A percentile compares a stretch with the other conserved stretches of the same genome.
Evolutionary conservation across 2,329 filamentous ascomycete genomes (phyloP).

Genomic region (Cryoendolithus antarcticus): DNA sequence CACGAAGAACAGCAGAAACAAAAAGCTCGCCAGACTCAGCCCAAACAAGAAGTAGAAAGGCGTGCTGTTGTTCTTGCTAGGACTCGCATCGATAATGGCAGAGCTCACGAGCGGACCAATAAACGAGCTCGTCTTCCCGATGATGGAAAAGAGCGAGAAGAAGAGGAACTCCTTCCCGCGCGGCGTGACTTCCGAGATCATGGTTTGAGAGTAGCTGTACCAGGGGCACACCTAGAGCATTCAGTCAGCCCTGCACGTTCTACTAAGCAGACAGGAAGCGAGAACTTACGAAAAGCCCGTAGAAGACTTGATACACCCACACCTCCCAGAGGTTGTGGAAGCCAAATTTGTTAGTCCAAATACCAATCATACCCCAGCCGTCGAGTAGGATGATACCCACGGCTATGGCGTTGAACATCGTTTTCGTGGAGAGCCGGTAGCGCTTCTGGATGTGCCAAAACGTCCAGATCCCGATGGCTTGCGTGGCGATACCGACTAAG

Average conservation of each 20-base stretch:
- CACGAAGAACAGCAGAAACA: constrained; percentile 42
- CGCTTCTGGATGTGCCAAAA: constrained; percentile 48
- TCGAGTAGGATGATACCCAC: constrained; percentile 49
- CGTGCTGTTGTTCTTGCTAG: constrained; percentile 44
- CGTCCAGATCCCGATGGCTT: constrained; percentile 48
- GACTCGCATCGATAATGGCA: constrained; percentile 53
- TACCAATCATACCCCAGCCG: constrained; percentile 47
- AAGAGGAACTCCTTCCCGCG: constrained; percentile 58
- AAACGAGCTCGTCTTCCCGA: constrained; percentile 56
- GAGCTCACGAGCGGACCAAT: constrained; percentile 57
- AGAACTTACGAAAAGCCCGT: constrained; percentile 42
- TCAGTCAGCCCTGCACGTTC: no score
- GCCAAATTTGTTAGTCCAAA: constrained; percentile 40
- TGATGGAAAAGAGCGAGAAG: constrained; percentile 56
- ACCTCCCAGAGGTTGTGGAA: constrained; percentile 42
- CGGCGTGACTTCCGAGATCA: constrained; percentile 59
- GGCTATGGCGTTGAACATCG: constrained; percentile 56
- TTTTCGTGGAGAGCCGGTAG: constrained; percentile 49
- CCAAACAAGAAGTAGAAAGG: constrained; percentile 57
- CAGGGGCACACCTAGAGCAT: constrained; percentile 43
- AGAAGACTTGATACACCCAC: constrained; percentile 37
- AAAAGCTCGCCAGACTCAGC: constrained; percentile 43
- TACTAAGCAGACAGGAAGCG: no score
- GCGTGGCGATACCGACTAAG: constrained; percentile 52
- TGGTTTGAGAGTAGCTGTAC: constrained; percentile 60